Percentiles rank a stretch among this genome's conserved stretches.
Conservation (phyloP, 140 eudicot species). For the Bidens hawaiensis region DNA sequence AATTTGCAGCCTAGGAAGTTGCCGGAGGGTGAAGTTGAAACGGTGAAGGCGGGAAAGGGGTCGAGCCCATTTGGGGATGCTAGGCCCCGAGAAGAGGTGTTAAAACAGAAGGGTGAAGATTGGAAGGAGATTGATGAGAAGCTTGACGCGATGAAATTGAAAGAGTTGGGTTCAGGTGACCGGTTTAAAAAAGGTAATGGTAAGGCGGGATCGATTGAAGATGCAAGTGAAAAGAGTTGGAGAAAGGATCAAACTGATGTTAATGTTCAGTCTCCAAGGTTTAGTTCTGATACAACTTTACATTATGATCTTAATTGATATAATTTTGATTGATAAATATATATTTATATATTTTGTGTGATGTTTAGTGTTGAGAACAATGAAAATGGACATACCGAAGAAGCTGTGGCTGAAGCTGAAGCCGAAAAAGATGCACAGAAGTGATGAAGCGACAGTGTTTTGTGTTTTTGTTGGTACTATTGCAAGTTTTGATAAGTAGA, state of each 20-base stretch:
- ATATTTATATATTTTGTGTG: no score
- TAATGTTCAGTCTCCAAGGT: constrained; percentile 65
- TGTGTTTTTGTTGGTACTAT: constrained; percentile 27
- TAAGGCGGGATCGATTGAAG: constrained; percentile 38
- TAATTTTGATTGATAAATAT: no score
- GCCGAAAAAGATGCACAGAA: constrained; percentile 20
- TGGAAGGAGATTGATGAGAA: constrained; percentile 98
- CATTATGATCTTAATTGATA: constrained; percentile 1
- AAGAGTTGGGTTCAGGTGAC: constrained; percentile 49
- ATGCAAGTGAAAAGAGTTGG: constrained; percentile 54
- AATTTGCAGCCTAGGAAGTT: constrained; percentile 82
- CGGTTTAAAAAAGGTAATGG: constrained; percentile 50
- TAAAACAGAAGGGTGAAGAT: constrained; percentile 95
- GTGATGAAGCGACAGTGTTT: constrained; percentile 22
- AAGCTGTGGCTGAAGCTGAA: constrained; percentile 7
- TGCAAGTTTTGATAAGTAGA: constrained; percentile 37
- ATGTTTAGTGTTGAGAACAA: constrained; percentile 28
- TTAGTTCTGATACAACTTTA: constrained; percentile 16
- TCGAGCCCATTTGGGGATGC: constrained; percentile 91
- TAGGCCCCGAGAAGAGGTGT: constrained; percentile 90
- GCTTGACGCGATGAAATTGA: constrained; percentile 64
- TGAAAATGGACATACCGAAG: constrained; percentile 28
- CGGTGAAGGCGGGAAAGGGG: constrained; percentile 54
- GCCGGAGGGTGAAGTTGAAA: constrained; percentile 43
- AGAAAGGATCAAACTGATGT: constrained; percentile 42